Evolutionary conservation across 2,329 filamentous ascomycete genomes (phyloP), one percentile per base, ranked within the genome.

Genomic region (Aspergillus glaucus): DNA sequence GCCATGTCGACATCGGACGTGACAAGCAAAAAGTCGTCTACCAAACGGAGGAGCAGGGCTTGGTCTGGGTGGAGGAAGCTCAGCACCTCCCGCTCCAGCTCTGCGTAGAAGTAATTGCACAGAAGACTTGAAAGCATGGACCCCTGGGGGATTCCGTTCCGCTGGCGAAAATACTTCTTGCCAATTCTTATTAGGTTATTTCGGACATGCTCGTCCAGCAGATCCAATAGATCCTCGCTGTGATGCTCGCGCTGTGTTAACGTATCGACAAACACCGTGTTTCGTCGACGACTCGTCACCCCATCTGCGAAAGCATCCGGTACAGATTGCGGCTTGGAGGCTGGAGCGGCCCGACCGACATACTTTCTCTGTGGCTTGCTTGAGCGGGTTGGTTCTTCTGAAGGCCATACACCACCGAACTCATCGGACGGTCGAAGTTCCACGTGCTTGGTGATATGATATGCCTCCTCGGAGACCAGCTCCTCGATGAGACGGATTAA

Each of bases 71-170:
- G 58, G 2, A 93, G 69, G 62, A 96, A 97, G 0, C 62, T 63
- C 2, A 97, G 74, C 12, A 85, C 73, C 22, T 82, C 76, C 6
- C 70, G 70, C 67, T 98, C 93, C 1, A 97, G 79, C 53, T 93
- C 84, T 5, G 88, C 91, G 63, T 98, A 98, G 67, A 97, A 96
- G 69, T 95, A 92, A 69, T 90, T 97, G 75, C 93, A 97, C 4
- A 98, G 76, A 37, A 90, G 76, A 40, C 86, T 87, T 0, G 91
- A 96, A 4, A 98, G 66, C 1, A 96, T 79, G 0, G 91, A 96
- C 6, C 93, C 93, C 66, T 98, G 93, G 0, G 93, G 91, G 36
- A 98, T 97, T 12, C 93, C 93, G 19, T 79, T 75, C 65, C 84
- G 92, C 65, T 98, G 93, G 21, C 88, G 81, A 65, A 93, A 96